Evolutionary conservation across 2,329 filamentous ascomycete genomes (phyloP).

Genomic region (Incumbomyces lentus): DNA sequence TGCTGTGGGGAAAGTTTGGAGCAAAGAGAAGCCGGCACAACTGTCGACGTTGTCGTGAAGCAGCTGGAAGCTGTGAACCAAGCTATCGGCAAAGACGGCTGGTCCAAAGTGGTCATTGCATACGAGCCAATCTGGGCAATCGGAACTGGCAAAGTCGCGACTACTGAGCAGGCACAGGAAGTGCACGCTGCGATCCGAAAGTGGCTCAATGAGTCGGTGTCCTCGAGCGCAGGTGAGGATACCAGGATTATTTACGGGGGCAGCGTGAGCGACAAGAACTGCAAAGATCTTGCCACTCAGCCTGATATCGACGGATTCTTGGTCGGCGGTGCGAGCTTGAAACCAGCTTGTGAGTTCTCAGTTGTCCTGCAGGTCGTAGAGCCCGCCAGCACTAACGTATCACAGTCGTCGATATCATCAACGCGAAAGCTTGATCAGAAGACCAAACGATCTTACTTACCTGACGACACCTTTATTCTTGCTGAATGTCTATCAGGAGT

Average conservation of each 20-base stretch:
- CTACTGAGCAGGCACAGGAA: slow-evolving; percentile 79
- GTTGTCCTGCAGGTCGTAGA: background rate
- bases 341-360: slow-evolving; percentile 69
- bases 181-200: slow-evolving; percentile 83
- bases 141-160: slow-evolving; percentile 88
- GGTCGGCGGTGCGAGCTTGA: slow-evolving; percentile 89
- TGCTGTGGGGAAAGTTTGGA: slow-evolving; percentile 95
- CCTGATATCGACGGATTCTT: slow-evolving; percentile 95
- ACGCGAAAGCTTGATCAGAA: slow-evolving; percentile 48
- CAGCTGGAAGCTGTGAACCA: slow-evolving; percentile 78
- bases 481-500: no score
- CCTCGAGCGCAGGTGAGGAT: slow-evolving; percentile 68
- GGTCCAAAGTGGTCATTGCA: slow-evolving; percentile 89
- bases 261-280: slow-evolving; percentile 97
- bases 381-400: slow-evolving; percentile 11
- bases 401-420: slow-evolving; percentile 58
- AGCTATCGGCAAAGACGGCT: slow-evolving; percentile 58
- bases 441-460: no score
- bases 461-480: no score
- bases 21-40: slow-evolving; percentile 27
- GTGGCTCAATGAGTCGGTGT: slow-evolving; percentile 68
- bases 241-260: slow-evolving; percentile 95
- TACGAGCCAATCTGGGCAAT: slow-evolving; percentile 96
- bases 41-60: slow-evolving; percentile 54
- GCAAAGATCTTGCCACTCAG: slow-evolving; percentile 82